These are phyloP conservation scores for Sclerotinia nivalis DNA, from an alignment of 2,329 filamentous ascomycete species.

Conservation along the genomic window DNA sequence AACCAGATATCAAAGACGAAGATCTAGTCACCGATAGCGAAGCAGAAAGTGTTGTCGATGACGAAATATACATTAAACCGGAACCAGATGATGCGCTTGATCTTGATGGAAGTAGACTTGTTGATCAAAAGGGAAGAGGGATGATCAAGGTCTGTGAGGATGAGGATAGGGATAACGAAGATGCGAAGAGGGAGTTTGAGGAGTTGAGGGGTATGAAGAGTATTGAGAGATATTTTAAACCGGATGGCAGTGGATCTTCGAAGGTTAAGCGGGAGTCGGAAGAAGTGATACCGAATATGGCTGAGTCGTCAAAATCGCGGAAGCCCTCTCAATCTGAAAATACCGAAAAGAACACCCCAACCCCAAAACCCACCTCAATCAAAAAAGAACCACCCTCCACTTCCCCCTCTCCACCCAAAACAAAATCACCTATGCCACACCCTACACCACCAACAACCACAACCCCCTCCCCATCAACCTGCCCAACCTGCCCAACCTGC, in stretches of 20 bases:
- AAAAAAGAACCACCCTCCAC: background rate
- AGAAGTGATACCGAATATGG: background rate
- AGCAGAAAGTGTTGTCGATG: constrained; percentile 49
- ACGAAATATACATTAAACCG: constrained; percentile 47
- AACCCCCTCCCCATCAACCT: background rate
- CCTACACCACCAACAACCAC: background rate
- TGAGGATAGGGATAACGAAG: constrained; percentile 57
- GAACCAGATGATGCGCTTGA: constrained; percentile 59
- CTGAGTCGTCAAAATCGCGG: background rate
- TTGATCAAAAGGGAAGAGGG: constrained; percentile 65
- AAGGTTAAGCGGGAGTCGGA: background rate
- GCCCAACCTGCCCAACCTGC: constrained; percentile 55
- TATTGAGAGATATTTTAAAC: constrained; percentile 37
- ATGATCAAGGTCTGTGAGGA: constrained; percentile 77
- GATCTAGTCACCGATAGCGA: constrained; percentile 49
- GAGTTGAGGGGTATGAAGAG: constrained; percentile 59
- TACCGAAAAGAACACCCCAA: background rate
- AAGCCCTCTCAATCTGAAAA: background rate
- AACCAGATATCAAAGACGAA: constrained; percentile 42
- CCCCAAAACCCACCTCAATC: background rate
- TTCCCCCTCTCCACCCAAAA: background rate
- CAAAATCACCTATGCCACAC: background rate
- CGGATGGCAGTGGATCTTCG: background rate
- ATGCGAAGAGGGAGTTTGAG: constrained; percentile 62
- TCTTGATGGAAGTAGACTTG: constrained; percentile 61